Evolutionary conservation across 139 green algal genomes (phyloP).

Genomic region (Chlorokybus atmophyticus): DNA sequence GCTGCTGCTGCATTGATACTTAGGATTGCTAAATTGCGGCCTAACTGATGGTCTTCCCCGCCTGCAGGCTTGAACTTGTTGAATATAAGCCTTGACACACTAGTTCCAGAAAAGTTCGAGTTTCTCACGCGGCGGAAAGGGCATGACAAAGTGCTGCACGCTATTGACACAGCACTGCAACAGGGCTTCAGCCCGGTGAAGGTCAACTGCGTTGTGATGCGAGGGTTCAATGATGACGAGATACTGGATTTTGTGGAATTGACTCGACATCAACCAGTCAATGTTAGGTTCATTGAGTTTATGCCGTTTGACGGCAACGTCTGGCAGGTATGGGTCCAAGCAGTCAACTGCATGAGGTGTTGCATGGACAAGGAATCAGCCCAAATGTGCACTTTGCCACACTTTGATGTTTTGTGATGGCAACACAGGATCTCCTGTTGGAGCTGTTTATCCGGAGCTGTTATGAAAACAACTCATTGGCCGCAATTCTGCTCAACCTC

Average conservation of each 20-base stretch:
- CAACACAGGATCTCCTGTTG: too few species aligned
- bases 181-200: conserved; percentile 73
- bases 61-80: conserved; percentile 66
- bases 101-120: conserved; percentile 74
- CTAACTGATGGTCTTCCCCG: too few species aligned
- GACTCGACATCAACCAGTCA: conserved; percentile 63
- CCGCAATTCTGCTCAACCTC: too few species aligned
- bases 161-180: conserved; percentile 56
- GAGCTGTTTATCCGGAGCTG: too few species aligned
- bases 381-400: too few species aligned
- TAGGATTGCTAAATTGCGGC: too few species aligned
- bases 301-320: conserved; percentile 99
- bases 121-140: conserved; percentile 67
- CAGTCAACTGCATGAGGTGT: too few species aligned
- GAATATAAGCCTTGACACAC: conserved; percentile 91
- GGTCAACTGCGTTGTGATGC: conserved; percentile 94
- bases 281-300: conserved; percentile 99
- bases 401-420: too few species aligned
- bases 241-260: conserved; percentile 85
- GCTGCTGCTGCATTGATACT: too few species aligned
- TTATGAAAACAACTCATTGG: too few species aligned
- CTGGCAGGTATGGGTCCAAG: too few species aligned
- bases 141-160: conserved; percentile 55
- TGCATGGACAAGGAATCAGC: too few species aligned
- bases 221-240: conserved; percentile 94